A percentile compares a stretch with the other conserved stretches of the same genome.
These are phyloP conservation scores for Daldinia eschscholtzii DNA, from an alignment of 2,329 filamentous ascomycete genomes.

Conservation along the genomic window DNA sequence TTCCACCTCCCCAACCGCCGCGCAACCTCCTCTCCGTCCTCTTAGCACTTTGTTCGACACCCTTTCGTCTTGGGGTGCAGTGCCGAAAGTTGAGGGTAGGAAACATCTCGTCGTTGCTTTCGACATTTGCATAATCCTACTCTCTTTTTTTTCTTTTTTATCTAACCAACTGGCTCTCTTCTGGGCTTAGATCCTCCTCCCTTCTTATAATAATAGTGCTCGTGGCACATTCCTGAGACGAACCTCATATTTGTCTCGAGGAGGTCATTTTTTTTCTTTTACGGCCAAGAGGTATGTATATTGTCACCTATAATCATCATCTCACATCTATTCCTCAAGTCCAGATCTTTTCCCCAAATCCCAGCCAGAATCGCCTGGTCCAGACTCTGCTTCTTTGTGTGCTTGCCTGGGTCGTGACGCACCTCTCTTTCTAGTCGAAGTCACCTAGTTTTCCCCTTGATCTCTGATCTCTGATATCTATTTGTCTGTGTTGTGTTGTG, in stretches of 20 bases:
- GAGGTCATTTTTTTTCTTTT: conserved; percentile 7
- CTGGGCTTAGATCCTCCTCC: conserved; percentile 20
- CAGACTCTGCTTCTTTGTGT: conserved; percentile 26
- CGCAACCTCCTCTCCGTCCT: conserved; percentile 35
- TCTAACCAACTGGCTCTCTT: background rate
- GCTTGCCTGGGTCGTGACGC: conserved; percentile 40
- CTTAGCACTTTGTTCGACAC: conserved; percentile 39
- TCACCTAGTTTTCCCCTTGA: conserved; percentile 30
- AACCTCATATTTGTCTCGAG: conserved; percentile 25
- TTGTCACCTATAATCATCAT: conserved; percentile 10
- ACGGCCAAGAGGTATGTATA: conserved; percentile 33
- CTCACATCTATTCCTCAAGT: conserved; percentile 15
- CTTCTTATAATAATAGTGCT: conserved; percentile 34
- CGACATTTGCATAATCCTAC: conserved; percentile 18
- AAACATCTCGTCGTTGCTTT: conserved; percentile 30
- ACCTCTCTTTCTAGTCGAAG: conserved; percentile 34
- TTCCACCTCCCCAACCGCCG: conserved; percentile 32
- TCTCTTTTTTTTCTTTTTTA: conserved; percentile 10
- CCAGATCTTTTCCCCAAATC: conserved; percentile 8
- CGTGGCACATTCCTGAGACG: conserved; percentile 36
- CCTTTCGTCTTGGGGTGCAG: conserved; percentile 41
- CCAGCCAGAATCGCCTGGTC: conserved; percentile 20
- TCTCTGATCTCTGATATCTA: conserved; percentile 36
- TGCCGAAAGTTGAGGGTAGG: conserved; percentile 38
- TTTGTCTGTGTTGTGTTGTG: conserved; percentile 37